Base-by-base conservation (phyloP, 179 eudicot species). In the Heliamphora pulchella region DNA sequence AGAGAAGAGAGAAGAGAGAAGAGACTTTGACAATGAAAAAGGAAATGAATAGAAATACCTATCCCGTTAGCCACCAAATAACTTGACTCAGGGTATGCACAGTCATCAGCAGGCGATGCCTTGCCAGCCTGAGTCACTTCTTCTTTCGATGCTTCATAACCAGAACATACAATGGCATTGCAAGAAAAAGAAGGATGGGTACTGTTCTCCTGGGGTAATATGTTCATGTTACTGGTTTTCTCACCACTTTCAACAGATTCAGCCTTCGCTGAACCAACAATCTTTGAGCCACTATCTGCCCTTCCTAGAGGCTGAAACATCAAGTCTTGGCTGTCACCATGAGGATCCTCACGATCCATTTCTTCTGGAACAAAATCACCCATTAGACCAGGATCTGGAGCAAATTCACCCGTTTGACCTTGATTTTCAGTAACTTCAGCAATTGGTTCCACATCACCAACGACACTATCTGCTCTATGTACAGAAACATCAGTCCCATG, bases 161-260 rank as follows among this genome's bases (percentile, higher is more conserved):
- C 97, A 76, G 99, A 96, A 80, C 88, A 94, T 79, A 96, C 86
- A 84, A 96, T 75, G 43, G 98, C 99, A 91, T 96, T 96, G 89
- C 99, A 94, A 82, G 99, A 96, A 75, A 94, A 88, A 81, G 98
- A 96, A 85, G 97, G 98, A 80, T 91, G 97, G 44, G 83, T 86
- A 83, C 91, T 92, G 80, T 83, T 88, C 77, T 92, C 97, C 59
- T 79, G 90, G 48, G 90, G 90, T 79, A 88, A 74, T 31, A 83
- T 78, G 65, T 86, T 89, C 89, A 90, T 86, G 81, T 83, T 89
- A 86, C 94, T 91, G 63, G 89, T 90, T 89, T 94, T 96, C 61
- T 94, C 99, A n/a, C 94, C 99, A 86, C 99, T 96, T 82, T 91
- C 99, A 82, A 89, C 82, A 80, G 99, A 96, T 81, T 90, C 99